Conservation (phyloP, 2,329 filamentous ascomycete species). For the Botrytis paeoniae region DNA sequence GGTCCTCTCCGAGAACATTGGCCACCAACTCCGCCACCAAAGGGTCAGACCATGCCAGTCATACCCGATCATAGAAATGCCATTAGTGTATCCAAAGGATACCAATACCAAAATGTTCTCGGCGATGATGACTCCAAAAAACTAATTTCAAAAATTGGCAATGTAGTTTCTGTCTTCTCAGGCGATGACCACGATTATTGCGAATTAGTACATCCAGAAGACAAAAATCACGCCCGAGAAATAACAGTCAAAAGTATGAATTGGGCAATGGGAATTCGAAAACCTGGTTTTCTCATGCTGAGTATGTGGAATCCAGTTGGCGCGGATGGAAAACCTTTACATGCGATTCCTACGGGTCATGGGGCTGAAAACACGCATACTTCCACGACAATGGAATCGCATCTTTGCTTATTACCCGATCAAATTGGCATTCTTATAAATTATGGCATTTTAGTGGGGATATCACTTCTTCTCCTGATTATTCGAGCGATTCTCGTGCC, state of each 20-base stretch:
- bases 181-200: slow-evolving; percentile 99
- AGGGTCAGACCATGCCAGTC: slow-evolving; percentile 53
- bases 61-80: slow-evolving; percentile 70
- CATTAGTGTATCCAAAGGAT: slow-evolving; percentile 73
- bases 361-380: slow-evolving; percentile 39
- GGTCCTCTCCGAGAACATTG: slow-evolving; percentile 82
- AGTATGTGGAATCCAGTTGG: slow-evolving; percentile 93
- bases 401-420: slow-evolving; percentile 86
- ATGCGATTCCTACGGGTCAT: slow-evolving; percentile 31
- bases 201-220: slow-evolving; percentile 69
- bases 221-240: slow-evolving; percentile 62
- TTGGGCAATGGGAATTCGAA: slow-evolving; percentile 93
- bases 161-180: slow-evolving; percentile 83
- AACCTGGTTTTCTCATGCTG: slow-evolving; percentile 81
- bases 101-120: slow-evolving; percentile 96
- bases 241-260: slow-evolving; percentile 95
- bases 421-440: slow-evolving; percentile 80
- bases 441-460: slow-evolving; percentile 64
- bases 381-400: slow-evolving; percentile 71
- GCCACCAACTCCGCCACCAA: slow-evolving; percentile 64
- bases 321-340: slow-evolving; percentile 48
- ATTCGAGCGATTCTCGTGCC: slow-evolving; percentile 57
- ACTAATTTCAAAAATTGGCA: slow-evolving; percentile 73
- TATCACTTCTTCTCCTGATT: slow-evolving; percentile 50
- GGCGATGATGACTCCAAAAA: slow-evolving; percentile 71